These are phyloP conservation scores for Diophrys appendiculata DNA, from an alignment of 73 alveolate genomes.

Conservation along the genomic window DNA sequence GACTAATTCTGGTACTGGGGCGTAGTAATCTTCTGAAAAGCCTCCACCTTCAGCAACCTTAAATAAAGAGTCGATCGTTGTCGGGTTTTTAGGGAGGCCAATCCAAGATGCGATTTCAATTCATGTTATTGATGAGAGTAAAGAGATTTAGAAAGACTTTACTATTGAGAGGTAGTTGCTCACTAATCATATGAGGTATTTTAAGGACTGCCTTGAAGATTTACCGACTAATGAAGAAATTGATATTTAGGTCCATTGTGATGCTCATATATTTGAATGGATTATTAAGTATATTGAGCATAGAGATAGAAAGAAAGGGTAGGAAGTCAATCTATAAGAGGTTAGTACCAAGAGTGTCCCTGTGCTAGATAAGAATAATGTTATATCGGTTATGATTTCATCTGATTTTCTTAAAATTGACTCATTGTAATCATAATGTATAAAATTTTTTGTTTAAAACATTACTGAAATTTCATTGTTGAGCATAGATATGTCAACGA, in stretches of 20 bases:
- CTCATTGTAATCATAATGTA: conserved; percentile 41
- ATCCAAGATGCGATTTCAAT: no score
- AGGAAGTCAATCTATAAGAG: conserved; percentile 9
- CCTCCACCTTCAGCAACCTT: no score
- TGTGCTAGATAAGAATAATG: conserved; percentile 31
- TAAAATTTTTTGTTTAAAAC: conserved; percentile 39
- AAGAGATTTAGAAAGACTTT: conserved; percentile 58
- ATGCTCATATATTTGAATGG: conserved; percentile 70
- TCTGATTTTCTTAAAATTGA: conserved; percentile 64
- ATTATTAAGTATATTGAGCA: conserved; percentile 42
- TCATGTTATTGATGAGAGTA: conserved; percentile 76
- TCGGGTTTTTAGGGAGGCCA: no score
- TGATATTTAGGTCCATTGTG: conserved; percentile 68
- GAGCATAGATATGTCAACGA: conserved; percentile 63
- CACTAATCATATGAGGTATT: conserved; percentile 56
- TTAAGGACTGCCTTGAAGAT: conserved; percentile 44
- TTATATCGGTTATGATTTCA: conserved; percentile 56
- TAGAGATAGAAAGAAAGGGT: conserved; percentile 22
- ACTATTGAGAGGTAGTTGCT: conserved; percentile 43
- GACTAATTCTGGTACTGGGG: no score
- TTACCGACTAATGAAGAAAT: conserved; percentile 54
- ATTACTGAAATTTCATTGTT: conserved; percentile 52
- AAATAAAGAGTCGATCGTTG: no score
- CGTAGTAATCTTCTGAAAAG: no score
- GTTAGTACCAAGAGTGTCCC: neutral